These are phyloP conservation scores for Poronia punctata DNA, from an alignment of 495 filamentous ascomycete species.

Conservation along the genomic window DNA sequence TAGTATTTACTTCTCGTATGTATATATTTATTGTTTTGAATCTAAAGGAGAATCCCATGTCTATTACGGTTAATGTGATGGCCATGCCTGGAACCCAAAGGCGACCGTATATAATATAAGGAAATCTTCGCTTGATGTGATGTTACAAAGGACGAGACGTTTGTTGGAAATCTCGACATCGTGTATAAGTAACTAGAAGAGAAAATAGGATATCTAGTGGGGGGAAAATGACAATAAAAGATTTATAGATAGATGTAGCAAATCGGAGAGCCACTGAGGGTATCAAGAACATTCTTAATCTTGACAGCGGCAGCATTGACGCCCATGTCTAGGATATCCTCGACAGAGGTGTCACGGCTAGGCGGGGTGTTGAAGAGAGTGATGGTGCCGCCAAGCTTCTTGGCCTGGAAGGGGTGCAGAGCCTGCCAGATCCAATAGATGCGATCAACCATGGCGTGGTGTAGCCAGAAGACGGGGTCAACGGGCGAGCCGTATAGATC, in stretches of 20 bases:
- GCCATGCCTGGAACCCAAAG: too few species aligned
- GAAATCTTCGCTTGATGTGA: too few species aligned
- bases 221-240: too few species aligned
- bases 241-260: constrained; percentile 44
- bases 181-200: too few species aligned
- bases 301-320: constrained; percentile 31
- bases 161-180: too few species aligned
- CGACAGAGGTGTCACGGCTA: constrained; percentile 29
- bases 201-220: too few species aligned
- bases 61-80: too few species aligned
- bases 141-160: too few species aligned
- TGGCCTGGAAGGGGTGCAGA: constrained; percentile 34
- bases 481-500: constrained; percentile 55
- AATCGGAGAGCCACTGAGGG: constrained; percentile 37
- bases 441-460: constrained; percentile 62
- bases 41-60: too few species aligned
- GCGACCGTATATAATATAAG: too few species aligned
- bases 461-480: constrained; percentile 63
- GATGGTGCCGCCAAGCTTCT: constrained; percentile 45
- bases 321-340: constrained; percentile 35
- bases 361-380: constrained; percentile 49
- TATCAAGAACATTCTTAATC: constrained; percentile 40
- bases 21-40: too few species aligned
- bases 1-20: too few species aligned
- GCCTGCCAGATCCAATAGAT: constrained; percentile 68